A percentile compares a stretch with the other conserved stretches of the same genome.
These are phyloP conservation scores for Boletellus sp. DNA, from an alignment of 1,284 basidiomycete species.

Conservation along the genomic window DNA sequence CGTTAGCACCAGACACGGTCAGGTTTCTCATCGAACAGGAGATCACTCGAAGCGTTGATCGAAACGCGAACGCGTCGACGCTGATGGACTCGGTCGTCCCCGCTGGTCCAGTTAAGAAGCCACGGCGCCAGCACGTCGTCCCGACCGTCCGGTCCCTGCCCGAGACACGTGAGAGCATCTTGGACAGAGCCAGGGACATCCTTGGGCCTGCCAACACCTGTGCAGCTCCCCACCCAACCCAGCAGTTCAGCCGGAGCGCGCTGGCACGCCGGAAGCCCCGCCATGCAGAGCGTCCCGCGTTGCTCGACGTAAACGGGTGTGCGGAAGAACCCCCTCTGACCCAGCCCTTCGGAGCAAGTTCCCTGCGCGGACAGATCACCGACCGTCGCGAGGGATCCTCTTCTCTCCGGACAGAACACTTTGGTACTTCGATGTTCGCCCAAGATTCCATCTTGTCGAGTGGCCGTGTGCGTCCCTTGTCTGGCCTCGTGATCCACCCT, in stretches of 20 bases:
- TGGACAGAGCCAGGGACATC: constrained; percentile 52
- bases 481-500: neutral
- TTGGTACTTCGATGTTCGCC: constrained; percentile 16
- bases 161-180: constrained; percentile 50
- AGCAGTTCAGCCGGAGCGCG: constrained; percentile 30
- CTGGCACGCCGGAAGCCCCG: constrained; percentile 13
- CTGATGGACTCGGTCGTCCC: constrained; percentile 55
- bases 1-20: constrained; percentile 54
- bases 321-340: constrained; percentile 27
- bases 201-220: constrained; percentile 26
- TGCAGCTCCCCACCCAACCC: constrained; percentile 24
- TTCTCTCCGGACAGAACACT: neutral
- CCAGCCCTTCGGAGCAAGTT: constrained; percentile 43
- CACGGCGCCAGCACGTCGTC: constrained; percentile 38
- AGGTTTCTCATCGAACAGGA: constrained; percentile 49
- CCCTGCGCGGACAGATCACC: constrained; percentile 15
- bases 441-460: constrained; percentile 10
- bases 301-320: neutral
- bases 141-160: constrained; percentile 46
- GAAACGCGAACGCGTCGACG: constrained; percentile 33
- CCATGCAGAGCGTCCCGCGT: constrained; percentile 1
- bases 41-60: constrained; percentile 31
- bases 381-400: neutral
- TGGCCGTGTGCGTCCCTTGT: constrained; percentile 13
- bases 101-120: constrained; percentile 44